Evolutionary conservation across 352 stramenopile species (phyloP), one percentile per base, ranked within the genome.

Genomic region (Peronospora farinosa): DNA sequence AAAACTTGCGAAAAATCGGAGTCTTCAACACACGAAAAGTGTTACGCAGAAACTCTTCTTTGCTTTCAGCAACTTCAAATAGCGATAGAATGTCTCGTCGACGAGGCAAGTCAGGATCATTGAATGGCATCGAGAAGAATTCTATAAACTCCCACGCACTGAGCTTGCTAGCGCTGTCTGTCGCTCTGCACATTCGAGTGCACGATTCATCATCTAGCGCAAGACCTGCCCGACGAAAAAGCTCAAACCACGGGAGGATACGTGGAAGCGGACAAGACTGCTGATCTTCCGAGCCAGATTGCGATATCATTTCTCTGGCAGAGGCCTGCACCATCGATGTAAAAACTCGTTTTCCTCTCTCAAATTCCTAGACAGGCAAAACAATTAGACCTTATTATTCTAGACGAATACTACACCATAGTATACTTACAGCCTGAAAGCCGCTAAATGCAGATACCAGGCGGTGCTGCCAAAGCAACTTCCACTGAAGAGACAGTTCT

Each of bases 51-150:
- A 88, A 90, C 3, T 70, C 69, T 11, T 88, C 72, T 23, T 66
- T 69, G 39, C 47, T 75, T n/a, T 85, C 73, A 15, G 63, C 62
- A 48, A 72, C 54, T 42, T 87, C 78, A 43, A 78, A 83, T 0
- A 88, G 57, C 30, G 76, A 65, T 8, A 90, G 39, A 41, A 90
- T 76, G 40, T 85, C 77, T 11, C 74, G 71, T 15, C 74, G 63
- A 25, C 67, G 62, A 48, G 75, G 73, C 0, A 86, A 63, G 27
- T 85, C 68, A 21, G 65, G 60, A 44, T 88, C 71, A 27, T 40
- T 77, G 47, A 89, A 88, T 15, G 81, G 81, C 69, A 86, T 86
- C 2, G 78, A 87, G 46, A 93, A 91, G 35, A 74, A 85, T 46
- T 87, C 76, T 47, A 88, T 68, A 48, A 93, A 93, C 42, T 79